A percentile compares a stretch with the other conserved stretches of the same genome.
phyloP scores from a whole-genome alignment of 2,329 filamentous ascomycete genomes.

The Pseudonectria buxi region DNA sequence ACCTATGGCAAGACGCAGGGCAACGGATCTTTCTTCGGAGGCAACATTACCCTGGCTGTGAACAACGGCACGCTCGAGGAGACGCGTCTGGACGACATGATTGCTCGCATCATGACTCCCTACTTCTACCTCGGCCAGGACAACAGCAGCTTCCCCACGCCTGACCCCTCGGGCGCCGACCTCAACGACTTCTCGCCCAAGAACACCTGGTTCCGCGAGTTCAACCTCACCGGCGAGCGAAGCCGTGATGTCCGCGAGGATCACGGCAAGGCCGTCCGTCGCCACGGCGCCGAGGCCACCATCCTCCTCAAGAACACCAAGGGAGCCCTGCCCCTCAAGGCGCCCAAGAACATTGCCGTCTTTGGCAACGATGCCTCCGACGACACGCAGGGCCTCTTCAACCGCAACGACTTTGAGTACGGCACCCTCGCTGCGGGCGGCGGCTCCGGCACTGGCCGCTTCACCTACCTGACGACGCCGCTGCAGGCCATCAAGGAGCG shows the following conservation, averaged over 20 bases:
- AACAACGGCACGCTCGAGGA: conserved; percentile 39
- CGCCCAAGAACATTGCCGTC: conserved; percentile 50
- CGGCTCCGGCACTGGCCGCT: conserved; percentile 38
- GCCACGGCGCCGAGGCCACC: conserved; percentile 50
- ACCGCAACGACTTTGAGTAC: conserved; percentile 56
- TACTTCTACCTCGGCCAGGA: conserved; percentile 46
- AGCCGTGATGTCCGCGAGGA: conserved; percentile 48
- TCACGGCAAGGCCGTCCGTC: conserved; percentile 48
- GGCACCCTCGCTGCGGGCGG: conserved; percentile 53
- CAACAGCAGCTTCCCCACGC: conserved; percentile 33
- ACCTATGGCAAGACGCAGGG: conserved; percentile 22
- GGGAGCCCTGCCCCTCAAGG: conserved; percentile 52
- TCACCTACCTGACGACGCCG: conserved; percentile 31
- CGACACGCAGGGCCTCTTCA: conserved; percentile 58
- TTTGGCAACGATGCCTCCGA: conserved; percentile 44
- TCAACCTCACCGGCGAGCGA: conserved; percentile 41
- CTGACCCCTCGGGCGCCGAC: conserved; percentile 39
- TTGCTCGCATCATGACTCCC: conserved; percentile 46
- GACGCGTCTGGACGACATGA: conserved; percentile 40
- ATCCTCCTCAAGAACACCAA: conserved; percentile 68
- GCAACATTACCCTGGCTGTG: conserved; percentile 39
- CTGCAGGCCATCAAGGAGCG: conserved; percentile 36
- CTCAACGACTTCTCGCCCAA: conserved; percentile 44
- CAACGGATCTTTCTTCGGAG: conserved; percentile 37
- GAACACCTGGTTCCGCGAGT: conserved; percentile 36